These are phyloP conservation scores for Dendrobium nobile DNA, from an alignment of 106 monocot species.

Conservation along the genomic window DNA sequence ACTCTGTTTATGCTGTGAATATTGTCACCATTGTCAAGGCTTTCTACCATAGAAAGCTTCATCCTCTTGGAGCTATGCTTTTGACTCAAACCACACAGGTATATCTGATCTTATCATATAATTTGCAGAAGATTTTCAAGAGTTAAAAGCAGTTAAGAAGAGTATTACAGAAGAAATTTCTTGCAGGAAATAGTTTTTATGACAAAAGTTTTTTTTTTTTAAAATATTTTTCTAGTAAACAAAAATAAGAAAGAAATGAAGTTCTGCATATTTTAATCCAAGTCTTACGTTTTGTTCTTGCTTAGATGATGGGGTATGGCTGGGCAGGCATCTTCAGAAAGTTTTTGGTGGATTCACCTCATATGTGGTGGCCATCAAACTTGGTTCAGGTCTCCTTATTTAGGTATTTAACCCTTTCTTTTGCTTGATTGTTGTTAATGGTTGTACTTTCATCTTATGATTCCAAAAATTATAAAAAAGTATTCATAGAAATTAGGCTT, in stretches of 20 bases:
- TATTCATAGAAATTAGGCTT: no score
- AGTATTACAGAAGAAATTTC: neutral
- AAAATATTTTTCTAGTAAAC: neutral
- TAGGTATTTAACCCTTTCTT: slow-evolving; percentile 18
- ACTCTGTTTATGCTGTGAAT: slow-evolving; percentile 7
- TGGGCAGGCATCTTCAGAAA: slow-evolving; percentile 60
- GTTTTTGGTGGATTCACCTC: slow-evolving; percentile 54
- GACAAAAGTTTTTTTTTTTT: no score
- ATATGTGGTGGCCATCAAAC: slow-evolving; percentile 66
- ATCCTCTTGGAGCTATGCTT: slow-evolving; percentile 17
- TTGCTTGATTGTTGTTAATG: neutral
- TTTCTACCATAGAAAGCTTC: slow-evolving; percentile 12
- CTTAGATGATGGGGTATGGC: slow-evolving; percentile 57
- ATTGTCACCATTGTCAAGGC: slow-evolving; percentile 22
- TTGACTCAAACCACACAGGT: slow-evolving; percentile 16
- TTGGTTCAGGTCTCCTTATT: slow-evolving; percentile 65
- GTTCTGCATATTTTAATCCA: neutral
- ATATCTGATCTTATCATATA: neutral
- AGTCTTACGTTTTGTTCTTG: neutral
- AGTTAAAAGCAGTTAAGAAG: no score
- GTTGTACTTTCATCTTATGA: no score
- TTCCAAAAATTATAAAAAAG: no score
- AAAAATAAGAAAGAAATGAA: neutral
- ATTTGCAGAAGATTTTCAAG: neutral
- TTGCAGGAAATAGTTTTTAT: neutral